Conservation (phyloP, 2,329 filamentous ascomycete species). For the Stachybotrys chlorohalonatus region DNA sequence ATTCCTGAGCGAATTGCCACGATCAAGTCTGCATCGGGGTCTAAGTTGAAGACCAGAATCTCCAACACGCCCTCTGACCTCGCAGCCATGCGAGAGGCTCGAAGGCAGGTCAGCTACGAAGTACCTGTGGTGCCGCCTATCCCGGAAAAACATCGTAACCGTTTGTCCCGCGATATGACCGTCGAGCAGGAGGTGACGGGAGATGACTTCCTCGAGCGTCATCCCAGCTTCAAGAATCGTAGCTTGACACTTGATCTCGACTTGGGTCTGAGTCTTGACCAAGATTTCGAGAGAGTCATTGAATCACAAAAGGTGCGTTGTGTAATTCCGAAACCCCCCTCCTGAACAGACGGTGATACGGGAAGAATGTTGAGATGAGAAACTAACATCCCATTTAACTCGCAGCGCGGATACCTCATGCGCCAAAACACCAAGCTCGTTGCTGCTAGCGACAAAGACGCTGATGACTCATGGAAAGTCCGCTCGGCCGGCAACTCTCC, state of each 20-base stretch:
- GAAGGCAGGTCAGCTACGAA: constrained; percentile 76
- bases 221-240: constrained; percentile 69
- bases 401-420: constrained; percentile 95
- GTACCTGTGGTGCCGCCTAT: constrained; percentile 51
- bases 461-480: constrained; percentile 43
- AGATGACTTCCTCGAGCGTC: constrained; percentile 44
- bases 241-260: constrained; percentile 78
- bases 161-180: constrained; percentile 39
- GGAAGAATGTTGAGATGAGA: constrained; percentile 40
- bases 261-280: constrained; percentile 76
- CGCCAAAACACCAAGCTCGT: constrained; percentile 97
- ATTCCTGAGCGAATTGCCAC: constrained; percentile 80
- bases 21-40: constrained; percentile 71
- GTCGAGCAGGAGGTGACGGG: constrained; percentile 23
- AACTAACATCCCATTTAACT: constrained; percentile 39
- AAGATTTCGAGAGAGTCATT: constrained; percentile 91
- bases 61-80: constrained; percentile 83
- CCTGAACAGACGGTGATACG: constrained; percentile 1
- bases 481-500: constrained; percentile 62
- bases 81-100: constrained; percentile 73
- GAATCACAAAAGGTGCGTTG: constrained; percentile 84
- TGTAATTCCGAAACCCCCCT: constrained; percentile 8
- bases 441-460: constrained; percentile 73
- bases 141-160: constrained; percentile 50
- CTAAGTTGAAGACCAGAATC: constrained; percentile 78